A percentile compares a stretch with the other conserved stretches of the same genome.
Conservation (phyloP, 768 basidiomycete species). For the Collybia sp. region DNA sequence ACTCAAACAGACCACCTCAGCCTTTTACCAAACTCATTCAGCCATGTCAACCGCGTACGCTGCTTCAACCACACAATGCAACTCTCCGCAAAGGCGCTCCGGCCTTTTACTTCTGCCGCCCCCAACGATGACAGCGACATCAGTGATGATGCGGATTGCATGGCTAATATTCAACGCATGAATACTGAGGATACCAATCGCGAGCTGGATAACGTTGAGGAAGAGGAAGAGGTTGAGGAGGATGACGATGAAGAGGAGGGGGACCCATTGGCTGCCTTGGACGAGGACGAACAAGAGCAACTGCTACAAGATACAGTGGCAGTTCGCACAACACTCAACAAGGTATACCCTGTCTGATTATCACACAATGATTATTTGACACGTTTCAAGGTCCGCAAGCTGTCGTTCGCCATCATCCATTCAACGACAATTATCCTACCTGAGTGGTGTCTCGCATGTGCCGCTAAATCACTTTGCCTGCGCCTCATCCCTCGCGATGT, state of each 20-base stretch:
- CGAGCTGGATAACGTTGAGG: not conserved
- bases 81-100: not conserved
- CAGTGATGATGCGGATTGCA: not conserved
- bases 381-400: not conserved
- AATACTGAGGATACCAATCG: not conserved
- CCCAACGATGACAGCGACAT: not conserved
- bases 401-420: not conserved
- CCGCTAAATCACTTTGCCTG: not conserved
- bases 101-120: not conserved
- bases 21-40: not conserved
- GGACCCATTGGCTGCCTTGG: not conserved
- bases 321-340: not conserved
- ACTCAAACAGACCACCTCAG: not conserved
- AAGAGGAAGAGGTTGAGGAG: not conserved
- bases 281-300: not conserved
- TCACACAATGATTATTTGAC: constrained; percentile 1
- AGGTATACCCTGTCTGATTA: not conserved
- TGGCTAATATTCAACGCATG: not conserved
- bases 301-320: not conserved
- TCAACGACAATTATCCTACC: not conserved
- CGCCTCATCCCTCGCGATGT: constrained; percentile 27
- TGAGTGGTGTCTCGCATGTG: not conserved
- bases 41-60: not conserved
- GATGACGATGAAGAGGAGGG: not conserved
- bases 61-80: constrained; percentile 5